Evolutionary conservation across 2,329 filamentous ascomycete species (phyloP), one percentile per base, ranked within the genome.

Genomic region (Alternaria incomplexa): DNA sequence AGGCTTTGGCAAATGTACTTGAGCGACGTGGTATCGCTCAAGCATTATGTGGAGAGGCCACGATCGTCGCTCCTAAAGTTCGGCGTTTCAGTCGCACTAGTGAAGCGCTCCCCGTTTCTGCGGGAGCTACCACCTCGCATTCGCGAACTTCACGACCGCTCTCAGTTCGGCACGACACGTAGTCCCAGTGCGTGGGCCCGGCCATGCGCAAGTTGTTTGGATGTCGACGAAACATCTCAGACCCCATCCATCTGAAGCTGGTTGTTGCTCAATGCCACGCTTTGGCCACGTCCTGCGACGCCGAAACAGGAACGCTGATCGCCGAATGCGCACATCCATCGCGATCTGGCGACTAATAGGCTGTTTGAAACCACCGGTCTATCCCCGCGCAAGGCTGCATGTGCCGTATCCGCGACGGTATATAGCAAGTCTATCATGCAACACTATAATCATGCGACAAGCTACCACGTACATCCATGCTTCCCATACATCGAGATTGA

Each of bases 381-480:
- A 17, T 52, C 48, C 11, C 11, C 48, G 9, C 20, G 23, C 30
- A 36, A 52, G 48, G 30, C 28, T 52, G 6, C 30, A 52, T 23
- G 20, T 52, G 48, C 48, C 30, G 30, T 40, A 40, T 25, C 20
- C 28, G 48, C 28, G 48, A 40, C 28, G 20, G 20, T n/a, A 52
- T 52, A 51, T 36, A n/a, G 30, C 50, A 45, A 6, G 22, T 50
- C 48, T 12, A 20, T 48, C 20, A 58, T 58, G 50, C 44, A 56
- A 15, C 26, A 50, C 25, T 32, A 52, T 25, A 4, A 52, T 36
- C 13, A 25, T 52, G 58, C 62, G 52, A 58, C 45, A 51, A n/a
- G 15, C 12, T 36, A 58, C 58, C 22, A 17, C 58, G 62, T 43
- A 22, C 36, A 64, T 62, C 59, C 58, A 58, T 62, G 58, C 25